Percentiles rank a stretch among this genome's conserved stretches.
phyloP scores from a whole-genome alignment of 768 basidiomycete genomes.

The Termitomyces heimii region DNA sequence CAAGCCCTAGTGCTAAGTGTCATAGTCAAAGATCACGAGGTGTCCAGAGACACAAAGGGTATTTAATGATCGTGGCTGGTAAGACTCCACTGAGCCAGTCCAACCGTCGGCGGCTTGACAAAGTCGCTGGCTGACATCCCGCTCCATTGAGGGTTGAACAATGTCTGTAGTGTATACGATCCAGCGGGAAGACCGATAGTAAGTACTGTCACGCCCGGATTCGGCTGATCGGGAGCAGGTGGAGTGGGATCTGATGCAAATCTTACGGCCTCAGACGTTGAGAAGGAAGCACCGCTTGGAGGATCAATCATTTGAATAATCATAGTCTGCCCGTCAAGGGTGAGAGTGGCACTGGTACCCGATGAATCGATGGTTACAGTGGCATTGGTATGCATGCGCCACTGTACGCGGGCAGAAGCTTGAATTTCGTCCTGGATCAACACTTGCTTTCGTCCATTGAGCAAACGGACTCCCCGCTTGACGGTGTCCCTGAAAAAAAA shows the following conservation, averaged over 20 bases:
- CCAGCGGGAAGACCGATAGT: conserved; percentile 66
- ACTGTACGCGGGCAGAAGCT: conserved; percentile 53
- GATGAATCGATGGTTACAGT: conserved; percentile 42
- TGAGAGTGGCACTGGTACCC: conserved; percentile 70
- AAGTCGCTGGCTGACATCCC: conserved; percentile 52
- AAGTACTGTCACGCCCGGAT: conserved; percentile 77
- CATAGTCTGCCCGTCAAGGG: conserved; percentile 64
- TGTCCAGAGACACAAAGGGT: conserved; percentile 12
- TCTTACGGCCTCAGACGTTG: conserved; percentile 46
- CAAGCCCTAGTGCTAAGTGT: neutral
- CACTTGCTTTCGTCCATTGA: conserved; percentile 84
- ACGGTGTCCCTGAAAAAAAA: conserved; percentile 48
- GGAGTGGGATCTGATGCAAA: conserved; percentile 58
- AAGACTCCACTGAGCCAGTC: conserved; percentile 69
- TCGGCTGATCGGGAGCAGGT: conserved; percentile 58
- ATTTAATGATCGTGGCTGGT: conserved; percentile 64
- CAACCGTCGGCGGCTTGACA: conserved; percentile 66
- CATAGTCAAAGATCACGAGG: neutral
- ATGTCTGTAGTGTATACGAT: conserved; percentile 70
- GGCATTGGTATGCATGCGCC: conserved; percentile 97
- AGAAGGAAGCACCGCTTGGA: conserved; percentile 62
- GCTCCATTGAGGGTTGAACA: conserved; percentile 94
- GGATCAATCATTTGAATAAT: conserved; percentile 62
- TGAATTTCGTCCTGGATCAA: conserved; percentile 91
- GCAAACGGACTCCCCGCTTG: conserved; percentile 76